A percentile compares a stretch with the other conserved stretches of the same genome.
Conservation (phyloP, 805 yeast species). For the Metahyphopichia silvanorum region DNA sequence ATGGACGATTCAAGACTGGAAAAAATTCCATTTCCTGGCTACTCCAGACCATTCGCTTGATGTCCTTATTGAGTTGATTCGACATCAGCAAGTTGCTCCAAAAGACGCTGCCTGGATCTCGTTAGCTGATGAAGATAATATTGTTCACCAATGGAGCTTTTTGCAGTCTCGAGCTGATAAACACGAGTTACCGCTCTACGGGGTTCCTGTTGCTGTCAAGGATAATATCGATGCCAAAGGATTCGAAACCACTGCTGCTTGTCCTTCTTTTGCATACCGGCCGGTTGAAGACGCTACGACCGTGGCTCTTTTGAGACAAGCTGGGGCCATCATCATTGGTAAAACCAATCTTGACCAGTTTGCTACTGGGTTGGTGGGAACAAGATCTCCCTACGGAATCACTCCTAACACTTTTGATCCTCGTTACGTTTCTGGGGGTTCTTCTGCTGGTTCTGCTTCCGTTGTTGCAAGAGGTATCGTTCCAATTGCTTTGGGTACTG, state of each 20-base stretch:
- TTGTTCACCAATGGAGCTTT: conserved; percentile 74
- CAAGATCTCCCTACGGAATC: conserved; percentile 91
- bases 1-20: conserved; percentile 85
- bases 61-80: conserved; percentile 43
- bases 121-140: conserved; percentile 56
- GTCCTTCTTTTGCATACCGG: conserved; percentile 74
- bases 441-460: conserved; percentile 93
- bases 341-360: conserved; percentile 96
- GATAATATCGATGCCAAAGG: conserved; percentile 90
- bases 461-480: conserved; percentile 88
- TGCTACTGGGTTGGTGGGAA: conserved; percentile 96
- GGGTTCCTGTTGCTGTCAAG: conserved; percentile 93
- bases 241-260: conserved; percentile 89
- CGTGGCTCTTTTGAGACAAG: conserved; percentile 68
- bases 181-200: conserved; percentile 64
- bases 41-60: conserved; percentile 60
- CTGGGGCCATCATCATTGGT: conserved; percentile 92
- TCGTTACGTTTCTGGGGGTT: conserved; percentile 89
- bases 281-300: conserved; percentile 75
- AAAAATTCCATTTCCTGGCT: conserved; percentile 57
- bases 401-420: conserved; percentile 76
- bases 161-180: conserved; percentile 62
- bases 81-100: conserved; percentile 44
- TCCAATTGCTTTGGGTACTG: conserved; percentile 89
- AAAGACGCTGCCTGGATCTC: conserved; percentile 93